Evolutionary conservation across 2,329 filamentous ascomycete species (phyloP), one percentile per base, ranked within the genome.

Genomic region (Diaporthe velutina): DNA sequence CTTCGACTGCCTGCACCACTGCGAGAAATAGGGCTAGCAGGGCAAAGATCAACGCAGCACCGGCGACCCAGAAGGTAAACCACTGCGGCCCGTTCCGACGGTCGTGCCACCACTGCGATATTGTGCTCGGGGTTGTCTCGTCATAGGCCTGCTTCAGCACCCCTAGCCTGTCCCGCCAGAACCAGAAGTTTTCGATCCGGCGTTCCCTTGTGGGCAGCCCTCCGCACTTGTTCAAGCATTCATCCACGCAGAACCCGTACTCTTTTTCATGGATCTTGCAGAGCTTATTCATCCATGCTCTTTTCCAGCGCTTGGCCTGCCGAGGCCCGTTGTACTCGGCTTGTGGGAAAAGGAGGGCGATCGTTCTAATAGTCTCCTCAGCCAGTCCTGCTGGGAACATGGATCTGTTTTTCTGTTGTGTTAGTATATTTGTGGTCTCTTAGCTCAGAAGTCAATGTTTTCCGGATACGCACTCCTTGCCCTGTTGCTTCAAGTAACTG

Each of bases 111-210:
- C 83, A 86, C 60, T 86, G 83, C 0, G 78, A 79, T 0, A 87
- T 50, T 0, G 79, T 83, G 48, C 78, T 76, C 13, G 84, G 81
- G 60, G 79, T 74, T 8, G 83, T 74, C 75, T 86, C 80, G 75
- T 87, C 81, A 68, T 84, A 84, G 22, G 78, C 79, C 70, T 86
- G 82, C 78, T 87, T 86, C 4, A 88, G 74, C 2, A 85, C 81
- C 0, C 84, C 80, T 0, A 88, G 78, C 0, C 84, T 81, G 48
- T 88, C 84, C 35, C 82, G 81, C 85, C 86, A 88, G 77, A 82
- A 85, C 0, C 66, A 68, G 71, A 85, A 84, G 3, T 78, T 77
- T 8, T 81, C 79, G 9, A 84, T 78, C 17, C 78, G 80, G 4
- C 84, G 77, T 42, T 83, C 80, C 33, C 83, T 78, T 4, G 80